Base-by-base conservation (phyloP, 768 basidiomycete species). In the Mycena belliarum region DNA sequence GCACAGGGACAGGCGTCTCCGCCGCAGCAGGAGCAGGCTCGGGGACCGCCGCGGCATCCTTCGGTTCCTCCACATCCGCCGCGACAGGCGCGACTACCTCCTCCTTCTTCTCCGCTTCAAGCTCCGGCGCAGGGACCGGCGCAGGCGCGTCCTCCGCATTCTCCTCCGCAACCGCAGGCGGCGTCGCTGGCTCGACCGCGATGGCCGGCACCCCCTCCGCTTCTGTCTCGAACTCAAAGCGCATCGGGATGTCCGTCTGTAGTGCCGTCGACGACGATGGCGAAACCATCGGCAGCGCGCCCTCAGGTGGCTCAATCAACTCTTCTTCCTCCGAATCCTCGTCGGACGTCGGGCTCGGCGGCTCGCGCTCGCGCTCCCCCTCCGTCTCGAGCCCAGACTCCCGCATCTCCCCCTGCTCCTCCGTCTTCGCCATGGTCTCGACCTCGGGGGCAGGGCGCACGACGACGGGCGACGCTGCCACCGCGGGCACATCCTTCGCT, bases 261-360 rank as follows among this genome's bases (percentile, higher is more conserved):
- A 49, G 44, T 40, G 54, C 48, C 23, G 60, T 61, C 49, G 54
- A 56, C 55, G 60, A 56, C 21, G 53, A 55, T 16, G 60, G 60
- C 46, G 60, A 47, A 0, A 61, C 32, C 20, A 50, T 33, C 4
- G 44, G 45, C 37, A 55, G 18, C 29, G 41, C 37, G 38, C 35
- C 35, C 49, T 24, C 42, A 21, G 28, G 44, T 29, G 37, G 60
- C 45, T 44, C 54, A 18, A n/a, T n/a, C n/a, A 49, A 40, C 55
- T 21, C 47, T 33, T 43, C 52, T 21, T 32, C 58, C 29, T 53
- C 53, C 21, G 38, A 37, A 44, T 53, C 53, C 21, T n/a, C n/a
- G n/a, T n/a, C n/a, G n/a, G 40, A 38, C 49, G 50, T 46, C 28
- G 54, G 60, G 29, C 60, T 56, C 38, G 49, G 42, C 49, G 43